These are phyloP conservation scores for Pseudotsuga menziesii DNA, from an alignment of 75 land plant species.

Conservation along the genomic window DNA sequence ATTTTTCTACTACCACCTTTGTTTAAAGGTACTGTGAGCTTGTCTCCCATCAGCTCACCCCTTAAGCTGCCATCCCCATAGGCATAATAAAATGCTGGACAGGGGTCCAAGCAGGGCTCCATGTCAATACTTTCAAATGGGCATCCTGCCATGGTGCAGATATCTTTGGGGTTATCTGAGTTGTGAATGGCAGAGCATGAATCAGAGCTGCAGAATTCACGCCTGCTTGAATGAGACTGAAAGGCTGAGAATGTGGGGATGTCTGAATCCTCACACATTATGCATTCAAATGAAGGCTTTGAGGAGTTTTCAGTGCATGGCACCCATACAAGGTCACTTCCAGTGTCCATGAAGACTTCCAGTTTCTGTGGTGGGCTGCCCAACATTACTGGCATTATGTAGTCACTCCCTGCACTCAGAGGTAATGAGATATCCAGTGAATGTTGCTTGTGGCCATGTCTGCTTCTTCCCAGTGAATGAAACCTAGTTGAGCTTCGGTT, in stretches of 20 bases:
- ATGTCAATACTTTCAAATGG: constrained; percentile 42
- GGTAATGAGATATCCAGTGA: not conserved
- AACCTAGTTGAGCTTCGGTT: constrained; percentile 5
- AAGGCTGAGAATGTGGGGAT: not conserved
- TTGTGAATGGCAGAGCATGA: constrained; percentile 55
- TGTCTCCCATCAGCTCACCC: constrained; percentile 31
- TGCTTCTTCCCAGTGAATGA: not conserved
- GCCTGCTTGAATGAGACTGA: not conserved
- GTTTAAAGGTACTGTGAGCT: constrained; percentile 11
- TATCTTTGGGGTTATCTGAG: constrained; percentile 42
- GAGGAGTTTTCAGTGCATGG: constrained; percentile 54
- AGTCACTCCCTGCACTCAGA: constrained; percentile 17
- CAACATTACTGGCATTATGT: constrained; percentile 51
- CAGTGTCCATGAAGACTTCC: constrained; percentile 85
- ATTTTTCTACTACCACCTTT: constrained; percentile 3
- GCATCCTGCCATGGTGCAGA: constrained; percentile 57
- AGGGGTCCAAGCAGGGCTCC: constrained; percentile 26
- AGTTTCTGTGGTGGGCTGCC: constrained; percentile 41
- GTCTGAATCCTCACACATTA: constrained; percentile 52
- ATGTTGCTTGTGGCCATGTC: not conserved
- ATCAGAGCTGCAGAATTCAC: constrained; percentile 22
- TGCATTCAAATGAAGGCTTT: constrained; percentile 39
- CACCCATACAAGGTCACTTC: constrained; percentile 95
- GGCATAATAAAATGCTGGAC: constrained; percentile 63
- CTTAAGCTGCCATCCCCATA: constrained; percentile 69